phyloP scores from a whole-genome alignment of 257 asterid genomes.

The Linderniella brevidens region DNA sequence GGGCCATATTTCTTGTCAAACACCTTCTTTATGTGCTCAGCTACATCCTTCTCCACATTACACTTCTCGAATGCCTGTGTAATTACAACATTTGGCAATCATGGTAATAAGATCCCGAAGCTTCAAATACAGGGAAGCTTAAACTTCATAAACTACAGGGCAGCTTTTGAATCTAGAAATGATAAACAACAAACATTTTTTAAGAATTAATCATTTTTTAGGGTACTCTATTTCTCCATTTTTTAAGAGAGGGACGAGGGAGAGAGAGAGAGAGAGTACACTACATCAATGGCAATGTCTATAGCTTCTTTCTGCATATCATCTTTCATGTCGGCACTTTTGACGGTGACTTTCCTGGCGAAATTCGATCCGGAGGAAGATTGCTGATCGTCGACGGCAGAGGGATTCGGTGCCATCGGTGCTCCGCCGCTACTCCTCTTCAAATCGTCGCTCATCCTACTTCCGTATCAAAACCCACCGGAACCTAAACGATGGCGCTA shows the following conservation, averaged over 20 bases:
- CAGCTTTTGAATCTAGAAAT: too few relatives aligned
- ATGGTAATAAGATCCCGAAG: too few relatives aligned
- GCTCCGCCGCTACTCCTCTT: constrained; percentile 28
- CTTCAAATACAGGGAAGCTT: too few relatives aligned
- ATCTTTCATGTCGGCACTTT: constrained; percentile 92
- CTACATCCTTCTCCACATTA: constrained; percentile 89
- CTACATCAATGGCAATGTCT: constrained; percentile 81
- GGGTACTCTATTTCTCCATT: too few relatives aligned
- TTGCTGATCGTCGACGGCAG: background rate
- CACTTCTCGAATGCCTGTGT: constrained; percentile 77
- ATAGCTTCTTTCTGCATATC: constrained; percentile 90
- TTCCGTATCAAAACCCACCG: too few relatives aligned
- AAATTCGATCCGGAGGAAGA: constrained; percentile 33
- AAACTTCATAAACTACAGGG: too few relatives aligned
- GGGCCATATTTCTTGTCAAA: constrained; percentile 90
- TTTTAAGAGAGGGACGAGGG: background rate
- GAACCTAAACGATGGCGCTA: too few relatives aligned
- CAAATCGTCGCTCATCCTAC: constrained; percentile 52
- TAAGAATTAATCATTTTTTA: background rate
- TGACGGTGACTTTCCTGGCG: constrained; percentile 54
- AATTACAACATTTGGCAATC: background rate
- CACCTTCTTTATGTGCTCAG: constrained; percentile 87
- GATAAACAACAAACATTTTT: background rate
- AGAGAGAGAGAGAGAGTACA: constrained; percentile 26
- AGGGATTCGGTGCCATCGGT: too few relatives aligned